phyloP scores from a whole-genome alignment of 495 filamentous ascomycete genomes.

The Letharia lupina region DNA sequence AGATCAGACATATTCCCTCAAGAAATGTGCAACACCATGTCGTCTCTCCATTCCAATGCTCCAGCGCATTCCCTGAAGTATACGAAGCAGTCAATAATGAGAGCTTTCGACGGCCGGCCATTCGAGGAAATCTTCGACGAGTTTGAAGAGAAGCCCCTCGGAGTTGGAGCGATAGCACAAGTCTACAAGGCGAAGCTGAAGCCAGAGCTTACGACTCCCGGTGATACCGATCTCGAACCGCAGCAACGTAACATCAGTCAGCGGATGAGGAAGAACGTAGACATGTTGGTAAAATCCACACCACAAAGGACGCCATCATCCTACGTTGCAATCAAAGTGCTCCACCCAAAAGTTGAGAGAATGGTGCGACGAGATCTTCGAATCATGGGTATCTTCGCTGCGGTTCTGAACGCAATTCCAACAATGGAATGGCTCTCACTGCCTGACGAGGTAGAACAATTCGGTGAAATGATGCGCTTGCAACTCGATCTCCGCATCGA shows the following conservation, averaged over 20 bases:
- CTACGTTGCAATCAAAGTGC: constrained; percentile 93
- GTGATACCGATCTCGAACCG: constrained; percentile 46
- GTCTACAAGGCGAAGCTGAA: constrained; percentile 95
- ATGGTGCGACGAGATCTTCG: constrained; percentile 78
- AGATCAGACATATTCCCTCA: constrained; percentile 95
- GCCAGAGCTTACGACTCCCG: constrained; percentile 57
- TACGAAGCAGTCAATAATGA: constrained; percentile 68
- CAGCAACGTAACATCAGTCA: constrained; percentile 48
- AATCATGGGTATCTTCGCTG: constrained; percentile 92
- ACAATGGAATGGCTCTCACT: constrained; percentile 97
- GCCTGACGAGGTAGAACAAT: constrained; percentile 87
- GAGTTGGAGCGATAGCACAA: constrained; percentile 94
- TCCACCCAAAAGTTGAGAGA: constrained; percentile 86
- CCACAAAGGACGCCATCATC: constrained; percentile 80
- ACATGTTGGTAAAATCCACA: constrained; percentile 73
- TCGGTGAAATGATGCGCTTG: constrained; percentile 96
- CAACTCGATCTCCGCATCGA: constrained; percentile 96
- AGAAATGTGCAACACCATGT: constrained; percentile 88
- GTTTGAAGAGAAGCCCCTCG: constrained; percentile 83
- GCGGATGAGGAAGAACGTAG: constrained; percentile 71
- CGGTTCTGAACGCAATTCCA: constrained; percentile 74
- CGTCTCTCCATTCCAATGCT: constrained; percentile 86
- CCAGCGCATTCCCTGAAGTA: constrained; percentile 78
- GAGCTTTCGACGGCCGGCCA: constrained; percentile 67
- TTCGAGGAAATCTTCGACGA: constrained; percentile 97